Base-by-base conservation (phyloP, 495 filamentous ascomycete species). In the Xylaria cubensis region DNA sequence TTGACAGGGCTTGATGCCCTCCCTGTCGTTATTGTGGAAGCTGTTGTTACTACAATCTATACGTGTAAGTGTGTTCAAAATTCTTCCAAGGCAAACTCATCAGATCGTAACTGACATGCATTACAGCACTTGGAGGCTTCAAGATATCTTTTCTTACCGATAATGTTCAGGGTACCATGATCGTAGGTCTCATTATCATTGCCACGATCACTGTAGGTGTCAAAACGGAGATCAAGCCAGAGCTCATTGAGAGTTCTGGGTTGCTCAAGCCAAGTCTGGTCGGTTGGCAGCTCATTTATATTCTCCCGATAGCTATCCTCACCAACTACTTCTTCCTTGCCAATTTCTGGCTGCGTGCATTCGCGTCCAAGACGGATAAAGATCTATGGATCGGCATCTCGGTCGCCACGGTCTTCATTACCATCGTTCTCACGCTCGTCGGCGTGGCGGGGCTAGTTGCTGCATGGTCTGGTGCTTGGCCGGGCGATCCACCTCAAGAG, bases 251-350 rank as follows among this genome's bases (percentile, higher is more conserved):
- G 5, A 79, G 86, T 3, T 92, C 91, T 0, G 89, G 88, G 5
- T 80, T 92, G 8, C 83, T 88, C 8, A 80, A 91, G 26, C 72
- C 88, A 19, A 90, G 77, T 68, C 81, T 92, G 1, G 82, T 94
- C 7, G 92, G 92, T 50, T 94, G 92, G 88, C 92, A 94, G 75
- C 85, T 94, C 19, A 83, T 94, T 21, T 93, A 93, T 75, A 94
- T 94, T 69, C 84, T 94, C 3, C 89, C 92, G 0, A 87, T 93
- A 19, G 92, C 92, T 32, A 87, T 94, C 64, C 78, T 94, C 42
- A 93, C 91, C 39, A 94, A 93, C 76, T 87, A 92, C 79, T 92
- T 94, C 83, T 94, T 94, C 81, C 82, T 94, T 42, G 92, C 91
- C 64, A 88, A 87, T 71, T 93, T 92, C 82, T 94, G 92, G 92